Conservation (phyloP, 805 yeast genomes). For the Babjeviella inositovora region DNA sequence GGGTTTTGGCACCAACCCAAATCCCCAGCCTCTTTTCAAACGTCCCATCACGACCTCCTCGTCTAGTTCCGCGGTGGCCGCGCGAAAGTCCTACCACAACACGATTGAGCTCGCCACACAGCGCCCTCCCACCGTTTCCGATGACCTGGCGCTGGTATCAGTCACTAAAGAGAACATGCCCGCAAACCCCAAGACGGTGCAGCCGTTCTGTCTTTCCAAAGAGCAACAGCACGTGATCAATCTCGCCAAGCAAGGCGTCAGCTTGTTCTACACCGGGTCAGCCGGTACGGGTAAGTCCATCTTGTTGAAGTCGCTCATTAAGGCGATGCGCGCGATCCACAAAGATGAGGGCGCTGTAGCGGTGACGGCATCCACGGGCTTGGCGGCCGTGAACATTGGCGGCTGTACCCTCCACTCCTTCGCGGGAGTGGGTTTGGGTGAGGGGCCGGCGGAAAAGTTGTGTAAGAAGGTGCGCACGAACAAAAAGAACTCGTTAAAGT, state of each 20-base stretch:
- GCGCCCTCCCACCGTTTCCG: too few relatives aligned
- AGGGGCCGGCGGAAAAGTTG: constrained; percentile 26
- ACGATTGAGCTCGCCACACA: too few relatives aligned
- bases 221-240: constrained; percentile 34
- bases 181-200: too few relatives aligned
- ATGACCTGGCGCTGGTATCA: too few relatives aligned
- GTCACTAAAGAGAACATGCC: too few relatives aligned
- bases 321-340: constrained; percentile 27
- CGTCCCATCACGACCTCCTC: too few relatives aligned
- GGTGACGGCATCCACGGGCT: constrained; percentile 89
- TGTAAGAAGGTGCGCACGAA: constrained; percentile 30
- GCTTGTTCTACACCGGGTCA: constrained; percentile 65
- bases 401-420: constrained; percentile 80
- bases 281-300: constrained; percentile 86
- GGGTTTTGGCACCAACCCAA: too few relatives aligned
- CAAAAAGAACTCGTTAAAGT: constrained; percentile 24
- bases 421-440: constrained; percentile 76
- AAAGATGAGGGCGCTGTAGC: constrained; percentile 38
- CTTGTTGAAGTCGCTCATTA: constrained; percentile 47
- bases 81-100: too few relatives aligned
- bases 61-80: too few relatives aligned
- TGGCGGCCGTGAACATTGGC: constrained; percentile 90
- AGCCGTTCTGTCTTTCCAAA: too few relatives aligned
- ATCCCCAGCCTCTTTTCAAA: too few relatives aligned
- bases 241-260: constrained; percentile 28